These are phyloP conservation scores for Pelagomonas calceolata DNA, from an alignment of 108 stramenopile genomes.

Conservation along the genomic window DNA sequence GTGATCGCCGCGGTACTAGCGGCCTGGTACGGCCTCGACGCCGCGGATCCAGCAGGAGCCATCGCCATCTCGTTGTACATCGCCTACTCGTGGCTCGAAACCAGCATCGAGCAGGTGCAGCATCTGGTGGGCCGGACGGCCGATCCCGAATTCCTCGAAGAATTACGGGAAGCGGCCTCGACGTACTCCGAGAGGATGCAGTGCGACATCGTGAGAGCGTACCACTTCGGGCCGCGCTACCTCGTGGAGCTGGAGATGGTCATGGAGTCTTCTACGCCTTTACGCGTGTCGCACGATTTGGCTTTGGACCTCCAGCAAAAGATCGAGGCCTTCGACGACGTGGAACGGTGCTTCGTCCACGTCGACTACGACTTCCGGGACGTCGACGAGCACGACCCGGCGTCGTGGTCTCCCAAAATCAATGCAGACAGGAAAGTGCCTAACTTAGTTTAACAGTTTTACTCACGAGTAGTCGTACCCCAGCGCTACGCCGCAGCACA, in stretches of 20 bases:
- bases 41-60: constrained; percentile 76
- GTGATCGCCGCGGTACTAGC: constrained; percentile 59
- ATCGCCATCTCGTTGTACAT: constrained; percentile 79
- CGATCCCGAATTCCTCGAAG: constrained; percentile 70
- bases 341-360: constrained; percentile 90
- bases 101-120: constrained; percentile 78
- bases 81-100: constrained; percentile 71
- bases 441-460: no score
- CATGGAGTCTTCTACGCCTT: constrained; percentile 57
- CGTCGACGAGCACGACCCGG: constrained; percentile 80
- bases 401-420: no score
- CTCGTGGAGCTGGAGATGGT: constrained; percentile 87
- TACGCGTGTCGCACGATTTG: constrained; percentile 77
- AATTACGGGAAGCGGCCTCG: constrained; percentile 56
- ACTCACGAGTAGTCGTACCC: no score
- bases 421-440: no score
- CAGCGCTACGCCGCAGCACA: no score
- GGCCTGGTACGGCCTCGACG: constrained; percentile 52
- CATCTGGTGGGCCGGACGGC: constrained; percentile 79
- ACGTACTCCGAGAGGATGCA: constrained; percentile 64
- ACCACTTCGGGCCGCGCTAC: constrained; percentile 88
- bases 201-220: constrained; percentile 73
- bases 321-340: constrained; percentile 74
- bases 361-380: constrained; percentile 78
- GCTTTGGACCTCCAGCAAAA: constrained; percentile 88